These are phyloP conservation scores for Perkinsus olseni DNA, from an alignment of 169 alveolate genomes.

Conservation along the genomic window DNA sequence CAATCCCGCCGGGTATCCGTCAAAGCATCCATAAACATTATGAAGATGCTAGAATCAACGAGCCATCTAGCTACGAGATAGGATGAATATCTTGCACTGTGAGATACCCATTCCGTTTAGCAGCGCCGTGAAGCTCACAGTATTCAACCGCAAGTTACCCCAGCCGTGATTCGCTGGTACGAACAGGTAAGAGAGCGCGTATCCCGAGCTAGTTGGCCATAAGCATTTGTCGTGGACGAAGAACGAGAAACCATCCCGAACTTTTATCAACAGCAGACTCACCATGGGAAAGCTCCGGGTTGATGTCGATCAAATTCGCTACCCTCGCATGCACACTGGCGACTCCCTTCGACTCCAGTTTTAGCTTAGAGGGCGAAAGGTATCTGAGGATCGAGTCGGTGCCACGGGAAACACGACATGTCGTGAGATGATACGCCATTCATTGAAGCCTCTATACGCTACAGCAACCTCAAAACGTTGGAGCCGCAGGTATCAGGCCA, in stretches of 20 bases:
- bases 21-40: not conserved
- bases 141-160: not conserved
- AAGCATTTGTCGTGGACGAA: not conserved
- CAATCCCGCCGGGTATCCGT: not conserved
- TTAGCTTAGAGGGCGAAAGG: not conserved
- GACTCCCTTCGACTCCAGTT: not conserved
- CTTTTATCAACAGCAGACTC: not conserved
- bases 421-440: not conserved
- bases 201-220: too few relatives aligned
- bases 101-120: not conserved
- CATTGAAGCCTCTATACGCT: not conserved
- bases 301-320: not conserved
- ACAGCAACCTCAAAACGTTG: too few relatives aligned
- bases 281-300: not conserved
- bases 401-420: too few relatives aligned
- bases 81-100: not conserved
- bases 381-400: not conserved
- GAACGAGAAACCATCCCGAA: not conserved
- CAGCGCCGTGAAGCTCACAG: not conserved
- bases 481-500: too few relatives aligned
- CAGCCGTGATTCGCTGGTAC: not conserved
- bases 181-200: too few relatives aligned
- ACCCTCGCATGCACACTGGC: not conserved
- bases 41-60: too few relatives aligned
- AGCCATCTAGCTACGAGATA: too few relatives aligned